Evolutionary conservation across 1,284 basidiomycete species (phyloP), one percentile per base, ranked within the genome.

Genomic region (Cryptococcus floricola): DNA sequence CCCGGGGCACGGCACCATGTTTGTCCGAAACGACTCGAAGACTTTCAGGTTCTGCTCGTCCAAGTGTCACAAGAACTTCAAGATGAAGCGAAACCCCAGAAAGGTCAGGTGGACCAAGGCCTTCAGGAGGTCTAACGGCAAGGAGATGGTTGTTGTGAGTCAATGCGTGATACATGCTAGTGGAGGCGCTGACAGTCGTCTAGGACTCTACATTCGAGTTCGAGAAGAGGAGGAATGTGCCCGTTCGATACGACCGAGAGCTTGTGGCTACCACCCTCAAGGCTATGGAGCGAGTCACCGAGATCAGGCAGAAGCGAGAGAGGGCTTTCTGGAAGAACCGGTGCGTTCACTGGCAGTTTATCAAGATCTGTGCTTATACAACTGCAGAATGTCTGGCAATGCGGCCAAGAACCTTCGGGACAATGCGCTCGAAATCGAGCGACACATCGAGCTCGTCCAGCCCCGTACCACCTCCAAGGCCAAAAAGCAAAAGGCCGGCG

Each of bases 81-180:
- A 97, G 80, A 97, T 99, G 95, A 99, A 98, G 82, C 88, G 96
- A 50, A 99, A 99, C 80, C 96, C 96, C 48, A 86, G 96, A 63
- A 99, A 99, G 80, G 94, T 99, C 50, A 85, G 91, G 69, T 99
- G 96, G 96, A 99, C 96, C 53, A 99, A 99, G 79, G 96, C 96
- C 16, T 99, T 99, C 85, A 85, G 96, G 67, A 97, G 95, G 77
- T 92, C 96, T 25, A 91, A 93, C 57, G 96, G 96, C 63, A 99
- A 98, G 81, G 96, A 99, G 80, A 99, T 99, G 96, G 95, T 91
- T 13, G 89, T 99, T 70, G 92, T 94, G 71, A 77, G 89, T 78
- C 12, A 25, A 42, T 16, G 7, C 14, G 7, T 10, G 6, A 19
- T 46, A 28, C 18, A 9, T 25, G 34, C 4, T 27, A 4, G 45